Evolutionary conservation across 345 rosid genomes (phyloP), one percentile per base, ranked within the genome.

Genomic region (Viola odorata): DNA sequence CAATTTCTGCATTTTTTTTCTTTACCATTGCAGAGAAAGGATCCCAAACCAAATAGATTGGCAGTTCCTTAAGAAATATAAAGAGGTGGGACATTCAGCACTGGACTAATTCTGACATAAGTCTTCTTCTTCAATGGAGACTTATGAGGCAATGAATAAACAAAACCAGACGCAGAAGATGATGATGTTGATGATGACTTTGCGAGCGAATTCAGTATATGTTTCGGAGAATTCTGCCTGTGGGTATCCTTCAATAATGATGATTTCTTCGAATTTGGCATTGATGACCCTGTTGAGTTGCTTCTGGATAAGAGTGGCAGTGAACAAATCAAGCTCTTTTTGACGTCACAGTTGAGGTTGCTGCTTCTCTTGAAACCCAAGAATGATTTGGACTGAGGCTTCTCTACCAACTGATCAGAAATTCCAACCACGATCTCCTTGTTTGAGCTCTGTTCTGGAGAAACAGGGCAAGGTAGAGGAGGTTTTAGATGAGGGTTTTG

Each of bases 341-440:
- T 80, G 9, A 66, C 44, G 50, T 84, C 91, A 57, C 80, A 76
- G 45, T 82, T 82, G 6, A 88, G 84, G 39, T 94, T 91, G 41
- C 75, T 65, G 61, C 96, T 85, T 75, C 96, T 83, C 75, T 76
- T 82, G 81, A 91, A 82, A 40, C 91, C 81, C 96, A 96, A 85
- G 58, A 88, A 83, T 8, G 91, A 83, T 70, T 76, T 81, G 37
- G 83, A 60, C 45, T 55, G 78, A 11, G 62, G 59, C 53, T 76
- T 80, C 10, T 73, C 82, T 60, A 71, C 83, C 6, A 41, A 39
- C 37, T 3, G 16, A 3, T 69, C 74, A 7, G 66, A 57, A 42
- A 49, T 64, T 40, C 44, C 64, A 32, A 54, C 39, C 49, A 6
- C 7, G 7, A 58, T 53, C 49, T 68, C 55, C 57, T 62, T 68